Conservation (phyloP, 371 early-diverging fungal species). For the Funneliformis caledonium region DNA sequence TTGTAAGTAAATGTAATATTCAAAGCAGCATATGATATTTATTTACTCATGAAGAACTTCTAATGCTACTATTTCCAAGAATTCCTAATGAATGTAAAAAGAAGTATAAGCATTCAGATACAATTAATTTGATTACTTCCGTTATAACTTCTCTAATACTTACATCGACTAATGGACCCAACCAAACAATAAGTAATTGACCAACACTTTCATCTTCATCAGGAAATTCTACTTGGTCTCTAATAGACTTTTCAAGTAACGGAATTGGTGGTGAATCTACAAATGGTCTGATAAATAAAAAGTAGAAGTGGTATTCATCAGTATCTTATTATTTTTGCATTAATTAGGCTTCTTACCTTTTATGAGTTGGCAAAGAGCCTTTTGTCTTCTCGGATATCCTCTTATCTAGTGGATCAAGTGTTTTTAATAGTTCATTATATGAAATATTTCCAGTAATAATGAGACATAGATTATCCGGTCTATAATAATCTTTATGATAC, state of each 20-base stretch:
- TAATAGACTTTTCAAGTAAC: slow-evolving; percentile 54
- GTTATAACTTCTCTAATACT: slow-evolving; percentile 23
- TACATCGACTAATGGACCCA: slow-evolving; percentile 65
- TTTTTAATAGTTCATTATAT: slow-evolving; percentile 54
- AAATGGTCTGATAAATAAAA: slow-evolving; percentile 57
- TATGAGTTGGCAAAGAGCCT: slow-evolving; percentile 58
- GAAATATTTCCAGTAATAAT: slow-evolving; percentile 66
- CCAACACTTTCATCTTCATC: slow-evolving; percentile 77
- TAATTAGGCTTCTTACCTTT: slow-evolving; percentile 42
- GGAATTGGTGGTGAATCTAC: slow-evolving; percentile 61
- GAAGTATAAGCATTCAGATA: no score
- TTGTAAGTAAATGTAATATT: slow-evolving; percentile 42
- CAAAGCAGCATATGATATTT: background rate
- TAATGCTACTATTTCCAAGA: slow-evolving; percentile 24
- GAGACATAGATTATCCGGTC: slow-evolving; percentile 71
- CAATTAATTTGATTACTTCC: no score
- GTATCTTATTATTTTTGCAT: background rate
- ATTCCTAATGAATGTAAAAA: slow-evolving; percentile 1
- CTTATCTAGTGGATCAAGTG: slow-evolving; percentile 61
- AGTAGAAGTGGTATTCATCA: background rate
- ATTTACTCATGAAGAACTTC: slow-evolving; percentile 23
- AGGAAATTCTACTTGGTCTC: slow-evolving; percentile 63
- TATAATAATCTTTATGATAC: slow-evolving; percentile 72
- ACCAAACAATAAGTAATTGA: slow-evolving; percentile 64
- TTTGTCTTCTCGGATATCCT: slow-evolving; percentile 57